phyloP scores from a whole-genome alignment of 805 yeast species.

The Yamadazyma paraphyllophila region DNA sequence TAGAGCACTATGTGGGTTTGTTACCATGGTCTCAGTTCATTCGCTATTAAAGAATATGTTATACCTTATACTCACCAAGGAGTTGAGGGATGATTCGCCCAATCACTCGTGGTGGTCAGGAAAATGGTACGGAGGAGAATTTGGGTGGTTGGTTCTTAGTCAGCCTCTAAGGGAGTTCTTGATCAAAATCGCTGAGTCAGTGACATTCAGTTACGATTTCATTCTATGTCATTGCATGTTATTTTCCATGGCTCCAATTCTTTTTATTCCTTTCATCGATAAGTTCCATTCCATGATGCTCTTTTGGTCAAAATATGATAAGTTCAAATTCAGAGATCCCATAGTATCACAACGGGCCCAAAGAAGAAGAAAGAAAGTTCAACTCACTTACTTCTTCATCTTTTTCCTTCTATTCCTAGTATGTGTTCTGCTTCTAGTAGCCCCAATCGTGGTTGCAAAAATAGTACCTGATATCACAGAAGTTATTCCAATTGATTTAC shows the following conservation, averaged over 20 bases:
- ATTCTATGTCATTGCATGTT: slow-evolving; percentile 43
- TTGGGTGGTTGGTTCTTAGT: slow-evolving; percentile 36
- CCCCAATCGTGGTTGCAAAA: slow-evolving; percentile 41
- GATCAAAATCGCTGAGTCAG: slow-evolving; percentile 46
- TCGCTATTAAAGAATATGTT: slow-evolving; percentile 27
- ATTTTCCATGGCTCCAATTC: slow-evolving; percentile 36
- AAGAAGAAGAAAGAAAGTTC: slow-evolving; percentile 23
- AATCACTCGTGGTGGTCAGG: slow-evolving; percentile 58
- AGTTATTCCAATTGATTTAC: slow-evolving; percentile 13
- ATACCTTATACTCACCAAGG: slow-evolving; percentile 39
- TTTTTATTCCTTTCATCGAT: slow-evolving; percentile 47
- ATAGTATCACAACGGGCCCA: slow-evolving; percentile 40
- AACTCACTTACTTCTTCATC: slow-evolving; percentile 45
- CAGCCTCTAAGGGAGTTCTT: slow-evolving; percentile 48
- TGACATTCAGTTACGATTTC: slow-evolving; percentile 48
- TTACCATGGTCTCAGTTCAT: slow-evolving; percentile 38
- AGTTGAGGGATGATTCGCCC: slow-evolving; percentile 37
- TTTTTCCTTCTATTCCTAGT: slow-evolving; percentile 41
- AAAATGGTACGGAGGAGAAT: slow-evolving; percentile 40
- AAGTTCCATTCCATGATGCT: slow-evolving; percentile 48
- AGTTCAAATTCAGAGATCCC: slow-evolving; percentile 32
- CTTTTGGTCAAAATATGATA: slow-evolving; percentile 46
- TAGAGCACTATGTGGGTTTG: slow-evolving; percentile 38
- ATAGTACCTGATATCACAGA: slow-evolving; percentile 10
- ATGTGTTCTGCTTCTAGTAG: slow-evolving; percentile 40